Conservation (phyloP, 2,329 filamentous ascomycete genomes). For the Thielaviopsis populi region DNA sequence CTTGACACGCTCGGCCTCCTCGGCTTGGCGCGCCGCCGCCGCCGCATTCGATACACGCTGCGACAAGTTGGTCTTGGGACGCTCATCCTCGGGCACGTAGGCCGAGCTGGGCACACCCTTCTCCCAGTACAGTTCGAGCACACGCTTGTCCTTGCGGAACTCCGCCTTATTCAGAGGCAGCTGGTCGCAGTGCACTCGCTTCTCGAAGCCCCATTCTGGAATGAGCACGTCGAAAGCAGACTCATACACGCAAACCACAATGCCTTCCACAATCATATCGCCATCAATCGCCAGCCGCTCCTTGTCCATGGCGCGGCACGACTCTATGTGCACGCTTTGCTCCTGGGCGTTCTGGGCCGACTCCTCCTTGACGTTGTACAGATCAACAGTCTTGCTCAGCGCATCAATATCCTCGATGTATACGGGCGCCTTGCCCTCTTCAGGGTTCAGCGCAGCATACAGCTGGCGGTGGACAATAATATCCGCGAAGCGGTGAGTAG, state of each 20-base stretch:
- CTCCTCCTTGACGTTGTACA: slow-evolving; percentile 98
- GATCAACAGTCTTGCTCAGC: slow-evolving; percentile 80
- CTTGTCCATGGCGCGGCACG: slow-evolving; percentile 91
- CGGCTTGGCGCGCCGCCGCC: slow-evolving; percentile 63
- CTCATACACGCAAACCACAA: slow-evolving; percentile 94
- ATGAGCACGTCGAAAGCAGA: slow-evolving; percentile 97
- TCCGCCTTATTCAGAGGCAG: slow-evolving; percentile 98
- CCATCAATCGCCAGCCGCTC: slow-evolving; percentile 72
- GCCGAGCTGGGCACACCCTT: slow-evolving; percentile 94
- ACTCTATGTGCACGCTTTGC: slow-evolving; percentile 96
- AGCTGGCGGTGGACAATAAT: slow-evolving; percentile 91
- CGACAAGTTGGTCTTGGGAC: slow-evolving; percentile 65
- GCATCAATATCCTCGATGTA: slow-evolving; percentile 81
- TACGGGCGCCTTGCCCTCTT: slow-evolving; percentile 35
- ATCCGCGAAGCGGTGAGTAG: slow-evolving; percentile 86
- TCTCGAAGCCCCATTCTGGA: slow-evolving; percentile 96
- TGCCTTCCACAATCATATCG: slow-evolving; percentile 87
- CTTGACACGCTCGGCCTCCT: slow-evolving; percentile 64
- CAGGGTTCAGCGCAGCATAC: slow-evolving; percentile 65
- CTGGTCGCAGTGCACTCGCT: slow-evolving; percentile 97
- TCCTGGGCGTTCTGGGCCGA: slow-evolving; percentile 95
- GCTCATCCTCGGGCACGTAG: slow-evolving; percentile 92
- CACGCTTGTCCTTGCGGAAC: slow-evolving; percentile 87
- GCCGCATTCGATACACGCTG: slow-evolving; percentile 60
- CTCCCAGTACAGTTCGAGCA: slow-evolving; percentile 98